phyloP scores from a whole-genome alignment of 2,329 filamentous ascomycete species.

The Achaetomium macrosporum region DNA sequence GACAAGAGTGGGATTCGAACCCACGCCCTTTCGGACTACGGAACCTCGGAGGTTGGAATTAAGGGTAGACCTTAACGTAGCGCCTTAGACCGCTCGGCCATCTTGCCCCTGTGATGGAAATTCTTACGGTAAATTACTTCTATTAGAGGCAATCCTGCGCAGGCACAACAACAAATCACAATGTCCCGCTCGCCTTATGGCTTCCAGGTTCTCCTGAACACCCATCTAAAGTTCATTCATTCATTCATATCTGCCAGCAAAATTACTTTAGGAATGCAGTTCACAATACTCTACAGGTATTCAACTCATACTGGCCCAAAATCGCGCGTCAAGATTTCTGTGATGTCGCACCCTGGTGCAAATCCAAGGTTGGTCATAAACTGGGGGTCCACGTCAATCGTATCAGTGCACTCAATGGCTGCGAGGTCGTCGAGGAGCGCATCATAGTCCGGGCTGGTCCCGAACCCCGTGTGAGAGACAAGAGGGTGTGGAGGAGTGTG shows the following conservation, averaged over 20 bases:
- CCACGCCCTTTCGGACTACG: conserved; percentile 20
- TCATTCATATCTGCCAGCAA: background rate
- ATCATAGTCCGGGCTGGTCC: conserved; percentile 39
- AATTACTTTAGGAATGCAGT: background rate
- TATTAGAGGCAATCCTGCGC: background rate
- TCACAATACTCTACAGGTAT: background rate
- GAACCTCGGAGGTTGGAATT: conserved; percentile 17
- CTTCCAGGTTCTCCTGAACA: no score
- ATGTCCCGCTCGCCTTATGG: no score
- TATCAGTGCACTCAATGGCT: conserved; percentile 44
- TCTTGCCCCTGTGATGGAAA: conserved; percentile 14
- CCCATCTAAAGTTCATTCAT: no score
- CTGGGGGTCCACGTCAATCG: conserved; percentile 50
- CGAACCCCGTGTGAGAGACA: conserved; percentile 18
- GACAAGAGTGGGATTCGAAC: conserved; percentile 23
- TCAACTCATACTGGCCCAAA: conserved; percentile 29
- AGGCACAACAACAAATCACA: background rate
- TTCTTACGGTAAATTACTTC: background rate
- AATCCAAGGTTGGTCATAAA: conserved; percentile 65
- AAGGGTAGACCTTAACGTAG: conserved; percentile 22
- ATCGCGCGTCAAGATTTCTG: conserved; percentile 32
- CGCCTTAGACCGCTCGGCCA: conserved; percentile 23
- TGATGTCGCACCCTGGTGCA: conserved; percentile 54
- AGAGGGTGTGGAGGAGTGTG: background rate
- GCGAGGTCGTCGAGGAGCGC: conserved; percentile 48